A percentile compares a stretch with the other conserved stretches of the same genome.
These are phyloP conservation scores for Geotrichum cucujoidarum DNA, from an alignment of 1,139 yeast genomes.

Conservation along the genomic window DNA sequence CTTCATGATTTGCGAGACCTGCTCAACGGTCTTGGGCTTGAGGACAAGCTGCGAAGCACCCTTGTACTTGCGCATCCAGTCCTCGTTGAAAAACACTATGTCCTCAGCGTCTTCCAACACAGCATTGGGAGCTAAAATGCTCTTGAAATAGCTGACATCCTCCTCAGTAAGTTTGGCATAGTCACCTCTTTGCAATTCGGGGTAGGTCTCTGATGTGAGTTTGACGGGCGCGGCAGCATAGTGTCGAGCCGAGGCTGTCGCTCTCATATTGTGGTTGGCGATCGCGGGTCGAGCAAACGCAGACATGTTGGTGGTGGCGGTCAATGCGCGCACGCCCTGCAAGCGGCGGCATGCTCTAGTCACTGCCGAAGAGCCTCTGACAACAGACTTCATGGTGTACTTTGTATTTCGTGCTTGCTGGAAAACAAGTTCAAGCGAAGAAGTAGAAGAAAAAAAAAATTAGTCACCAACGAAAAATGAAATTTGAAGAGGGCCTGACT, in stretches of 20 bases:
- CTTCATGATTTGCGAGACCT: constrained; percentile 69
- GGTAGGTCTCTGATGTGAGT: constrained; percentile 34
- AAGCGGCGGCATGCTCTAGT: neutral
- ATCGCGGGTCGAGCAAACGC: no score
- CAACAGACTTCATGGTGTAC: constrained; percentile 8
- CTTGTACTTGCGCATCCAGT: constrained; percentile 92
- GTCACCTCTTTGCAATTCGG: constrained; percentile 26
- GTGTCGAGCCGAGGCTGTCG: neutral
- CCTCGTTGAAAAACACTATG: constrained; percentile 72
- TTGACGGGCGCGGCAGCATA: constrained; percentile 20
- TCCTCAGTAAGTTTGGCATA: constrained; percentile 41
- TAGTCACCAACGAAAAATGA: no score
- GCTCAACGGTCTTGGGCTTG: constrained; percentile 78
- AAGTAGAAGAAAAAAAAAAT: no score
- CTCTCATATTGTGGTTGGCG: neutral
- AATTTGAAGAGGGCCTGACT: no score
- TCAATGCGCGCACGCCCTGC: neutral
- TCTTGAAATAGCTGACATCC: constrained; percentile 60
- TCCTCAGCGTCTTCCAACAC: constrained; percentile 48
- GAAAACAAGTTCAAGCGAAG: no score
- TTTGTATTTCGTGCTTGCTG: no score
- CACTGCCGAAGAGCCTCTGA: constrained; percentile 1
- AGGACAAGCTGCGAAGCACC: constrained; percentile 81
- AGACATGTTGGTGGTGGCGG: neutral
- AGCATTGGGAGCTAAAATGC: constrained; percentile 49